Evolutionary conservation across 495 filamentous ascomycete genomes (phyloP).

Genomic region (Sabuloglossum arenarium): DNA sequence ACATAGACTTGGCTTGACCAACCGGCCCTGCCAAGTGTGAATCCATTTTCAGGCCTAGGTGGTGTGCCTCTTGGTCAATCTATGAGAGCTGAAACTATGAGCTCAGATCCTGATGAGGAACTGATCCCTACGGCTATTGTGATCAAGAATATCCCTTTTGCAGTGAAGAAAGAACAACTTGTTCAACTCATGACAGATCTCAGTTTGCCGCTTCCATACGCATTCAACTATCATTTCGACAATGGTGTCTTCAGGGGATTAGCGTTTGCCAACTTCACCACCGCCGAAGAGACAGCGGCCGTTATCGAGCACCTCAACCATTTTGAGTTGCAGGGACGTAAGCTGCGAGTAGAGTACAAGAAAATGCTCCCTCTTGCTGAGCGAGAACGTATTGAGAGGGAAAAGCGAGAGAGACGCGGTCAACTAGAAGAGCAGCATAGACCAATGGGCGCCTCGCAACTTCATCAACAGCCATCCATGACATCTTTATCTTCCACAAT

Average conservation of each 20-base stretch:
- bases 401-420: conserved; percentile 90
- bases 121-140: conserved; percentile 96
- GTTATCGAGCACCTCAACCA: conserved; percentile 89
- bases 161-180: conserved; percentile 90
- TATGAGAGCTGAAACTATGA: conserved; percentile 10
- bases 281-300: conserved; percentile 70
- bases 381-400: conserved; percentile 85
- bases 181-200: conserved; percentile 82
- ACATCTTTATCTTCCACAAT: conserved; percentile 52
- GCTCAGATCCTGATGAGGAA: conserved; percentile 48
- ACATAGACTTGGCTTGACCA: neutral
- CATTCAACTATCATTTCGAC: conserved; percentile 99
- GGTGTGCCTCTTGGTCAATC: neutral
- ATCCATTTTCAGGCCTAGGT: neutral
- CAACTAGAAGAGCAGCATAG: conserved; percentile 95
- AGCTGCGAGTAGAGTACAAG: conserved; percentile 93
- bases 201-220: conserved; percentile 80
- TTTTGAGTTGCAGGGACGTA: conserved; percentile 83
- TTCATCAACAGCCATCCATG: conserved; percentile 70
- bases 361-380: conserved; percentile 95
- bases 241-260: conserved; percentile 92
- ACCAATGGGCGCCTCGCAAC: conserved; percentile 35
- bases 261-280: conserved; percentile 97
- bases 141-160: conserved; percentile 98
- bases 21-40: neutral